These are phyloP conservation scores for Apophysomyces sp. DNA, from an alignment of 371 early-diverging fungal genomes.

Conservation along the genomic window DNA sequence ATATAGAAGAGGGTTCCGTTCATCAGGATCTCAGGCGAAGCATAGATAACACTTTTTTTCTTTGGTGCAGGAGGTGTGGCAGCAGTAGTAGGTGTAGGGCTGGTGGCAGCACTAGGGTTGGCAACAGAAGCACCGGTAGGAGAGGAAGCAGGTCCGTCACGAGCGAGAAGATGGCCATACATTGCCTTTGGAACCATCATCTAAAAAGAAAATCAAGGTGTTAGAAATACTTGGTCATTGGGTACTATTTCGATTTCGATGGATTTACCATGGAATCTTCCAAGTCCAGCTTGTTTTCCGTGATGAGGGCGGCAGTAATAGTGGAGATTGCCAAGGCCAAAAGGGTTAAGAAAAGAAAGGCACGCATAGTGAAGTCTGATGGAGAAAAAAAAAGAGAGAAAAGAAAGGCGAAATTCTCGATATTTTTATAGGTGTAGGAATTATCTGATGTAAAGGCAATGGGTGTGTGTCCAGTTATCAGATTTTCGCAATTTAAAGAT, in stretches of 20 bases:
- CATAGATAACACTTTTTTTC: neutral
- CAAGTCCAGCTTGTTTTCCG: neutral
- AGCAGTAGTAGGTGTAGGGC: neutral
- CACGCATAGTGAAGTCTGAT: neutral
- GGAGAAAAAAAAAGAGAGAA: neutral
- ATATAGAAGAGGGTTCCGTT: conserved; percentile 25
- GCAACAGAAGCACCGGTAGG: neutral
- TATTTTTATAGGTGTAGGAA: too few species aligned
- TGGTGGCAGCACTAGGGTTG: neutral
- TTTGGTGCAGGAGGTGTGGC: neutral
- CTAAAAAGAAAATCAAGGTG: neutral
- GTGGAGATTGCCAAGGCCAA: neutral
- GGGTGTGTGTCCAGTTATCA: neutral
- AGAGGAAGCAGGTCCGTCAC: neutral
- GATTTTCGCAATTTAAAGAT: neutral
- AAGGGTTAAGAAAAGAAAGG: neutral
- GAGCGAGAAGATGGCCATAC: neutral
- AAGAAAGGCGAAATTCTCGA: too few species aligned
- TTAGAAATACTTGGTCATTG: neutral
- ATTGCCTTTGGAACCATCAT: neutral
- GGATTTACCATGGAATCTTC: neutral
- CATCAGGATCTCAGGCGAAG: neutral
- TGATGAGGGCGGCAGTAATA: neutral
- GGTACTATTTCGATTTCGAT: neutral
- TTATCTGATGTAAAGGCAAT: neutral